phyloP scores from a whole-genome alignment of 2,329 filamentous ascomycete genomes.

The Calycina herbarum region DNA sequence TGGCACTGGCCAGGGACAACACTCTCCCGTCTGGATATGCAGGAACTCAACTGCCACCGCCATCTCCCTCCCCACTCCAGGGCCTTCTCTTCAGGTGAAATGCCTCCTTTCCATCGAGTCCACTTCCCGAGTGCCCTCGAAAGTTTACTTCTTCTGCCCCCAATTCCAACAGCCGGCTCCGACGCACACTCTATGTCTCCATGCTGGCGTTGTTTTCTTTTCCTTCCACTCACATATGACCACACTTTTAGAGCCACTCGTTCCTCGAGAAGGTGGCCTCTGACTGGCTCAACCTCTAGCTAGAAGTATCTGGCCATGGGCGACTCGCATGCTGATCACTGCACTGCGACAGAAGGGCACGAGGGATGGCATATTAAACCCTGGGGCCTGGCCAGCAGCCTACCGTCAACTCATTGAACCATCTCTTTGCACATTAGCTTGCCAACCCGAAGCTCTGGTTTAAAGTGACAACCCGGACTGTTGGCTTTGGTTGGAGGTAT shows the following conservation, averaged over 20 bases:
- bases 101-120: not conserved
- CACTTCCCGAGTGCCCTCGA: not conserved
- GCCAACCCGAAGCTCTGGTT: slow-evolving; percentile 17
- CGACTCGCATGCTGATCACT: slow-evolving; percentile 1
- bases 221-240: not conserved
- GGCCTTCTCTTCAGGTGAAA: not conserved
- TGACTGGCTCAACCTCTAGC: not conserved
- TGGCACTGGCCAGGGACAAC: not conserved
- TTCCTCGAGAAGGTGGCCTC: not conserved
- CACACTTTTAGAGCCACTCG: not conserved
- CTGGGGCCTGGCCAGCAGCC: not conserved
- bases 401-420: not conserved
- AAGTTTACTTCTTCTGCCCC: not conserved
- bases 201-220: not conserved
- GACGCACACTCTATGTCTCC: not conserved
- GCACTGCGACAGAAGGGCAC: not conserved
- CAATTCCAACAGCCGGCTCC: not conserved
- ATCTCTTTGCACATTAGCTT: slow-evolving; percentile 7
- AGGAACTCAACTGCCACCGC: not conserved
- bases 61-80: not conserved
- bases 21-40: not conserved
- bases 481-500: not conserved
- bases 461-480: slow-evolving; percentile 9
- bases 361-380: not conserved
- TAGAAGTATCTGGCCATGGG: not conserved